Base-by-base conservation (phyloP, 139 green algal genomes). In the Nannochloris sp. region DNA sequence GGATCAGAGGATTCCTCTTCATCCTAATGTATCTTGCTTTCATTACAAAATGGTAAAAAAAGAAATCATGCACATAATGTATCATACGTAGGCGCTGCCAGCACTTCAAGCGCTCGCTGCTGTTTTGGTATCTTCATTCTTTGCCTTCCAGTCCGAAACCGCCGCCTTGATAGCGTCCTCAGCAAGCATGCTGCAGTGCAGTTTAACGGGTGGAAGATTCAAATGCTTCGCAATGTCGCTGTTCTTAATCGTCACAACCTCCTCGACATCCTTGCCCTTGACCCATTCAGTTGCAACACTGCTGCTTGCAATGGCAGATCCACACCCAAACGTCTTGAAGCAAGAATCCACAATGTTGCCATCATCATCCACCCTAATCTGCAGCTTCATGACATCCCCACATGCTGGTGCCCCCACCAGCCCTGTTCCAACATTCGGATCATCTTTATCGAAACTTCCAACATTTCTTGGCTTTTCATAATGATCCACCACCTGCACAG, bases 251-350 rank as follows among this genome's bases (percentile, higher is more conserved):
- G 77, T 88, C n/a, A 86, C 34, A 44, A 91, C 90, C 43, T 96
- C 82, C 23, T 96, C 83, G 24, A 96, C 63, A 0, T 66, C 66
- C 70, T 87, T 87, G 53, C 89, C 88, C 76, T 95, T 96, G 36
- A 97, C 72, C 87, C 90, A 96, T 69, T 97, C 91, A 12, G 91
- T 97, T 8, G 87, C 91, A 19, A 98, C 85, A 69, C 83, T 95
- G 74, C 85, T 95, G 70, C 76, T 90, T 36, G 93, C 93, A 65
- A 99, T 99, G 19, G 93, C 93, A 4, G 84, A 95, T 14, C 92
- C 93, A 64, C 93, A 99, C 29, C 93, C 93, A 81, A 99, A 99
- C 2, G 93, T 99, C 79, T 99, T 99, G 79, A 99, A 99, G 72
- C 85, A 93, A 9, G 87, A 90, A 66, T 99, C 93, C 18, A 92